phyloP scores from a whole-genome alignment of 257 asterid genomes.

The Fraxinus anomala region DNA sequence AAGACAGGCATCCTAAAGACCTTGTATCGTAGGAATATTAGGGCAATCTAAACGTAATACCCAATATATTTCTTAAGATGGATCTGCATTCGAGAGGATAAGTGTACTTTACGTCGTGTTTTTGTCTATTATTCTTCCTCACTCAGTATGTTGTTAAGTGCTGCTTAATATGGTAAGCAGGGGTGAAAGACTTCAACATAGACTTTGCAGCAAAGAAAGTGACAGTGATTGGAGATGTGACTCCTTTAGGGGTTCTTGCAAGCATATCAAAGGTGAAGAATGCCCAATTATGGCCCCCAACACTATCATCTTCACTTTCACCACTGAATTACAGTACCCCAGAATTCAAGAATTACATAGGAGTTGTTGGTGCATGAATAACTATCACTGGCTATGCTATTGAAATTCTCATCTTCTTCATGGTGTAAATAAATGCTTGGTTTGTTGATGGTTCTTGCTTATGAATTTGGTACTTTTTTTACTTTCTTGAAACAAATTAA shows the following conservation, averaged over 20 bases:
- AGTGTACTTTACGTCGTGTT: background rate
- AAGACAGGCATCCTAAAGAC: background rate
- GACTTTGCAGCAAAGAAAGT: constrained; percentile 81
- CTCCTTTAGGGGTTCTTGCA: constrained; percentile 68
- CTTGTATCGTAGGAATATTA: background rate
- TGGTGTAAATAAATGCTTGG: background rate
- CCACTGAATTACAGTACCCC: constrained; percentile 11
- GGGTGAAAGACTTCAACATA: constrained; percentile 78
- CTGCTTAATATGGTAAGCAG: constrained; percentile 36
- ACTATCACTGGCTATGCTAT: background rate
- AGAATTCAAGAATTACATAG: constrained; percentile 21
- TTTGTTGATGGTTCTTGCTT: background rate
- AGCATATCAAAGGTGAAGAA: constrained; percentile 84
- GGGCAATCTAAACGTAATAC: background rate
- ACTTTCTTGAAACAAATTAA: background rate
- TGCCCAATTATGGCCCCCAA: constrained; percentile 76
- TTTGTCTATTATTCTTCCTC: background rate
- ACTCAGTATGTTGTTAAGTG: background rate
- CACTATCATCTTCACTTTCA: constrained; percentile 33
- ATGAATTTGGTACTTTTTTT: background rate
- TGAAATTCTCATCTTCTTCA: background rate
- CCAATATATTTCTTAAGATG: background rate
- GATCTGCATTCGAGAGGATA: background rate
- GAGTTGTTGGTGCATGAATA: constrained; percentile 23
- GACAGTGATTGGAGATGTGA: constrained; percentile 67